These are phyloP conservation scores for Zymoseptoria tritici DNA, from an alignment of 2,329 filamentous ascomycete genomes.

Conservation along the genomic window DNA sequence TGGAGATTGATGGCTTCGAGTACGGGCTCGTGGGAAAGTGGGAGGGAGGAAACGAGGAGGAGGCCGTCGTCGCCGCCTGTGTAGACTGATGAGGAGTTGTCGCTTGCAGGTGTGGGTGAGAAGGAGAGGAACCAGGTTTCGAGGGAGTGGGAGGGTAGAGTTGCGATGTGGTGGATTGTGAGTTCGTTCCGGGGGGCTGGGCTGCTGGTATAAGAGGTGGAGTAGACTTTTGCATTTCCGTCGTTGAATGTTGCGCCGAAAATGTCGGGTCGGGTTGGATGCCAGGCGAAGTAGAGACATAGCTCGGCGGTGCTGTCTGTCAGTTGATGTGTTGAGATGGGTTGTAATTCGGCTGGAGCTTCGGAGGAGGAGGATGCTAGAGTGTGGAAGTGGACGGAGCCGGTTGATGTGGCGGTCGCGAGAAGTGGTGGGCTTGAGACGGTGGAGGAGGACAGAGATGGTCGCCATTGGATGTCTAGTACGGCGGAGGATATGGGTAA, in stretches of 20 bases:
- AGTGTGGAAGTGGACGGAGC: constrained; percentile 58
- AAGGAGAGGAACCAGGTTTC: constrained; percentile 72
- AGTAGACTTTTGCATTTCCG: constrained; percentile 39
- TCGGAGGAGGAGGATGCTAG: constrained; percentile 25
- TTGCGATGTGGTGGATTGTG: constrained; percentile 16
- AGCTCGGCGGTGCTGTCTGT: constrained; percentile 53
- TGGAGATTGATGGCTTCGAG: neutral
- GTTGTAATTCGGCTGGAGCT: constrained; percentile 31
- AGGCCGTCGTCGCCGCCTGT: constrained; percentile 73
- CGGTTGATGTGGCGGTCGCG: constrained; percentile 71
- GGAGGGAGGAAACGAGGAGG: neutral
- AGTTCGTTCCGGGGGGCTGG: neutral
- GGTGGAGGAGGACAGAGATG: constrained; percentile 15
- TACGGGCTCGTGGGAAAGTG: neutral
- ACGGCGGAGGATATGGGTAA: constrained; percentile 34
- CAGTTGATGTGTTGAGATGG: constrained; percentile 22
- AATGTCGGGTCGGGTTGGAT: constrained; percentile 48
- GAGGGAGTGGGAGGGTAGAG: constrained; percentile 37
- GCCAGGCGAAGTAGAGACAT: constrained; percentile 68
- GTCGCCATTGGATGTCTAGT: constrained; percentile 77
- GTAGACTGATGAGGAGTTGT: constrained; percentile 31
- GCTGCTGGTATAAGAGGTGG: neutral
- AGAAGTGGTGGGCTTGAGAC: constrained; percentile 39
- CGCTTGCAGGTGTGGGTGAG: constrained; percentile 14
- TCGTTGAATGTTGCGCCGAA: constrained; percentile 66